Evolutionary conservation across 495 filamentous ascomycete genomes (phyloP), one percentile per base, ranked within the genome.

Genomic region (Aspergillus affinis): DNA sequence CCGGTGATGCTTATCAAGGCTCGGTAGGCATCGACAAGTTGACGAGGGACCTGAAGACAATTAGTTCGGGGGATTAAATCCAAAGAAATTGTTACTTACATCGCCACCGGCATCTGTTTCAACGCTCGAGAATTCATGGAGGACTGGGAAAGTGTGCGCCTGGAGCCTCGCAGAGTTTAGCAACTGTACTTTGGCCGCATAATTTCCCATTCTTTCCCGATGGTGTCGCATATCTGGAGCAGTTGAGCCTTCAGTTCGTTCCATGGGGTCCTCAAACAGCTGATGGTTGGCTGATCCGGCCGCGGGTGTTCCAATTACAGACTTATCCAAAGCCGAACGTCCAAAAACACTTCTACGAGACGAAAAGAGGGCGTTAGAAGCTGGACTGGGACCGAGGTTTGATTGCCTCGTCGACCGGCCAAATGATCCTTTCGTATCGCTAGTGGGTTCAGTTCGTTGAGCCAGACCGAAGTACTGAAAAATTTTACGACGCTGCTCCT

Each of bases 381-480:
- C 52, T 18, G 71, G 53, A 49, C 48, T 60, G 50, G 68, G 27
- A 18, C 67, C 69, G 15, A 62, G 69, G 69, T 72, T 81, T 13
- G 70, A 61, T 68, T 79, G 68, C 67, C 82, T 73, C 20, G 62
- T 70, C 12, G 84, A 82, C 26, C 86, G 79, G 32, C 88, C 86
- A 76, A 91, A 90, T 7, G 79, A 75, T 21, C 82, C 82, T 32
- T 66, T 78, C 18, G 63, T 72, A 23, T 79, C 78, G 55, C 69
- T 68, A 54, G 74, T 63, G 27, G 69, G 52, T 9, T 80, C 78
- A 48, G 87, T 83, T 61, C 81, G 85, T 8, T 86, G 81, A 59
- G 83, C 88, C 46, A 99, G 88, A 8, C 94, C 94, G 70, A 99
- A 98, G 69, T 99, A 94, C 66, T 96, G 86, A 70, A 97, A 97